Percentiles rank a stretch among this genome's conserved stretches.
Conservation (phyloP, 2,329 filamentous ascomycete species). For the Akanthomyces lecanii region DNA sequence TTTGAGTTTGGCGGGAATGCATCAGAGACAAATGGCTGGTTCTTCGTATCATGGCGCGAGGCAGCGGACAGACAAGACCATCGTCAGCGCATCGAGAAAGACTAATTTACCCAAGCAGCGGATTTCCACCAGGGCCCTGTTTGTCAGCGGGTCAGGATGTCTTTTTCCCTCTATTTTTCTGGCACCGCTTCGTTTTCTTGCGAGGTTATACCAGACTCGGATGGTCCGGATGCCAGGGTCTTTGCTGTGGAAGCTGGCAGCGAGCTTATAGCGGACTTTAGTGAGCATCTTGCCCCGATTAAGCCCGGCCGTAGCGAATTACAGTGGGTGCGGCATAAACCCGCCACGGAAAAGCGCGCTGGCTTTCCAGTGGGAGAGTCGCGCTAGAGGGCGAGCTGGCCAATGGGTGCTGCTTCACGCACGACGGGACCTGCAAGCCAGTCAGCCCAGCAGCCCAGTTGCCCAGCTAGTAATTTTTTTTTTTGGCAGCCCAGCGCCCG, state of each 20-base stretch:
- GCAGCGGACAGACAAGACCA: too few species aligned
- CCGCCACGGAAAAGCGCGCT: slow-evolving; percentile 3
- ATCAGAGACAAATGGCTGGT: too few species aligned
- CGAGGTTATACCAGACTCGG: slow-evolving; percentile 1
- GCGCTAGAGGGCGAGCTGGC: neutral
- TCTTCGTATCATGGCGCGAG: too few species aligned
- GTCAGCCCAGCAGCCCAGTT: neutral
- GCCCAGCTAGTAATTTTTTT: neutral
- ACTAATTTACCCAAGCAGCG: too few species aligned
- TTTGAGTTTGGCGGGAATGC: too few species aligned
- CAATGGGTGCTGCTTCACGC: neutral
- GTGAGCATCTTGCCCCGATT: neutral
- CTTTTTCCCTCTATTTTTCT: neutral
- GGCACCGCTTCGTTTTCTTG: neutral
- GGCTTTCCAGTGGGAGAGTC: too few species aligned
- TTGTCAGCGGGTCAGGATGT: neutral
- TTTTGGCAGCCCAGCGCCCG: neutral
- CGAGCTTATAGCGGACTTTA: neutral
- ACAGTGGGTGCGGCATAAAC: slow-evolving; percentile 4
- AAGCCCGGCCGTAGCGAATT: neutral
- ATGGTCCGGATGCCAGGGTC: slow-evolving; percentile 6
- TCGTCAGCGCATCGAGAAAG: too few species aligned
- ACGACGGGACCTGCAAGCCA: neutral
- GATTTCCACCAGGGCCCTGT: neutral
- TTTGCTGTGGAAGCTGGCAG: neutral